These are phyloP conservation scores for Paecilomyces sp. DNA, from an alignment of 2,329 filamentous ascomycete species.

Conservation along the genomic window DNA sequence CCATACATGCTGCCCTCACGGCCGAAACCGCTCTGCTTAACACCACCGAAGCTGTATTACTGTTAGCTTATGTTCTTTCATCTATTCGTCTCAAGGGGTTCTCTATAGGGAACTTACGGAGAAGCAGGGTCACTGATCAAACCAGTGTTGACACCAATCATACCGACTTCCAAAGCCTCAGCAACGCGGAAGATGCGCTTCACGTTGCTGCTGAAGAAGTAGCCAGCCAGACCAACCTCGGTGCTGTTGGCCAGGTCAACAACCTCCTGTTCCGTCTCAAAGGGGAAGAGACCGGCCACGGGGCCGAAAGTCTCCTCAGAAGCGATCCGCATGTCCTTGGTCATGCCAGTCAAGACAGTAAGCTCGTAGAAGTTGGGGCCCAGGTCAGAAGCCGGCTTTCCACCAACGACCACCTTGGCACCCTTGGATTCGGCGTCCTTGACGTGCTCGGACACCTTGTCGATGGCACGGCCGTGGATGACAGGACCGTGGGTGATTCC, in stretches of 20 bases:
- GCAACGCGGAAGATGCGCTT: constrained; percentile 55
- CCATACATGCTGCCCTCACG: constrained; percentile 44
- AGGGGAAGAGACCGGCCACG: constrained; percentile 82
- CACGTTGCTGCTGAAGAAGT: constrained; percentile 49
- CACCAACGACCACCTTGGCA: constrained; percentile 66
- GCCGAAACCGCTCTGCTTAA: constrained; percentile 40
- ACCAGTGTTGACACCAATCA: constrained; percentile 61
- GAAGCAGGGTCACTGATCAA: constrained; percentile 28
- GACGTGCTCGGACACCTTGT: constrained; percentile 74
- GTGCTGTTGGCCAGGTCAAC: constrained; percentile 22
- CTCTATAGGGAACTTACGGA: constrained; percentile 19
- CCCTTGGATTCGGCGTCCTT: constrained; percentile 72
- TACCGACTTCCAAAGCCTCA: constrained; percentile 71
- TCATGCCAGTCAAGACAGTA: constrained; percentile 85
- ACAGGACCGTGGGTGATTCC: constrained; percentile 43
- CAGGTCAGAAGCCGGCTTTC: constrained; percentile 64
- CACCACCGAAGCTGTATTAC: constrained; percentile 12
- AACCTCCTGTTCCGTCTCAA: constrained; percentile 24
- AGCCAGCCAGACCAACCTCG: constrained; percentile 22
- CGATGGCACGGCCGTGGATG: constrained; percentile 72
- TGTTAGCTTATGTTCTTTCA: background rate
- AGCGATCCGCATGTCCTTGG: constrained; percentile 72
- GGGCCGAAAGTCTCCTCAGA: constrained; percentile 93
- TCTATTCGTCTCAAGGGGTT: too few species aligned
- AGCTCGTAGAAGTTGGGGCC: constrained; percentile 84